Base-by-base conservation (phyloP, 306 rosid genomes). In the Acacia confusa region DNA sequence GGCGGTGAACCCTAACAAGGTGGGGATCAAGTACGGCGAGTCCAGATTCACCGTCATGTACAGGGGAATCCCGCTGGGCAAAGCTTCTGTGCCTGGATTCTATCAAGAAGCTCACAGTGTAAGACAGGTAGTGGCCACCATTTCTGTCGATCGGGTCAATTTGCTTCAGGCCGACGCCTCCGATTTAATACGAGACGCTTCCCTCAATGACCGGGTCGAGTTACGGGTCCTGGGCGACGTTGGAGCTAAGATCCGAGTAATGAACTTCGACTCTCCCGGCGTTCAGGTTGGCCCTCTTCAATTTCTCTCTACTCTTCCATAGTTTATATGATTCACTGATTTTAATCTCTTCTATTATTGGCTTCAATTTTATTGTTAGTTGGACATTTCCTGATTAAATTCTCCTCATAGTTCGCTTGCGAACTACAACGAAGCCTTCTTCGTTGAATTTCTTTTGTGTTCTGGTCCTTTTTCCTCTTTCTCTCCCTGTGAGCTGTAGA, bases 181-280 rank as follows among this genome's bases (percentile, higher is more conserved):
- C 6, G 94, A 90, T 82, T 84, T 95, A 75, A 83, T 95, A 55
- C 83, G 96, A 6, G 97, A 95, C 55, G 98, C 97, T 50, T 90
- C 97, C 4, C 86, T 95, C 48, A 93, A 90, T 73, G 98, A 95
- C 82, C 86, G 97, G 9, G 97, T 95, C 16, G 98, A 93, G 48
- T 94, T 93, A 11, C 40, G 97, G 70, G 91, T 95, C 30, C 19
- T 92, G 53, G 98, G 98, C 4, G 99, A 95, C 6, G 98, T 95
- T 50, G 92, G 94, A n/a, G 99, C 99, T 53, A 95, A 90, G 97
- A 95, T 95, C 92, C 99, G 99, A 36, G 87, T 95, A 83, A 61
- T 95, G 74, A 91, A 89, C 80, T 74, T 93, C 77, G 98, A 95
- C 83, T 90, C 99, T 0, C 98, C 98, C 1, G 88, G 91, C 20